Evolutionary conservation across 2,329 filamentous ascomycete genomes (phyloP).

Genomic region (Sordariomycetes sp.): DNA sequence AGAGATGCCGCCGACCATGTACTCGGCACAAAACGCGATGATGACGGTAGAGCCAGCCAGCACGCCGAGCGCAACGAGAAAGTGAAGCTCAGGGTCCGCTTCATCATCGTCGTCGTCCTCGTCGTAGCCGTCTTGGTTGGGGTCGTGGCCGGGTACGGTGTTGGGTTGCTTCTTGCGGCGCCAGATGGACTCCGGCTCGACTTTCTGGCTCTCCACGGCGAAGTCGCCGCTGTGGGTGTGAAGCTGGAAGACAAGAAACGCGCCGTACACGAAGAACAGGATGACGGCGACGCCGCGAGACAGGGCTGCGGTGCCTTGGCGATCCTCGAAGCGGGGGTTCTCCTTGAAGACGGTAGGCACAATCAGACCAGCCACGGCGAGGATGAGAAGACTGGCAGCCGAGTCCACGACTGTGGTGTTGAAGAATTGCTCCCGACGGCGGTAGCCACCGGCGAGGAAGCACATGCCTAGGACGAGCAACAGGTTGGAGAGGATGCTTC

Average conservation of each 20-base stretch:
- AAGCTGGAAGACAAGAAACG: conserved; percentile 85
- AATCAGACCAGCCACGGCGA: conserved; percentile 74
- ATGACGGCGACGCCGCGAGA: conserved; percentile 73
- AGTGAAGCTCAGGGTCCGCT: conserved; percentile 66
- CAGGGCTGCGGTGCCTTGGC: conserved; percentile 40
- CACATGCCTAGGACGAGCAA: conserved; percentile 85
- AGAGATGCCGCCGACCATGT: conserved; percentile 66
- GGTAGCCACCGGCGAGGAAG: conserved; percentile 80
- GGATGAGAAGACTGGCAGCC: conserved; percentile 68
- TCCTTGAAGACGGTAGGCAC: conserved; percentile 75
- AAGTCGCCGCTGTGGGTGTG: conserved; percentile 77
- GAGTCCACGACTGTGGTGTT: conserved; percentile 90
- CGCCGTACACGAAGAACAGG: conserved; percentile 72
- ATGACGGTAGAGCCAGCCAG: conserved; percentile 66
- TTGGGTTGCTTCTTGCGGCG: conserved; percentile 17
- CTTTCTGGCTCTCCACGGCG: conserved; percentile 71
- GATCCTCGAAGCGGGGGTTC: conserved; percentile 26
- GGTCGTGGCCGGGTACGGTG: conserved; percentile 21
- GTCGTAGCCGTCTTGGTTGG: conserved; percentile 12
- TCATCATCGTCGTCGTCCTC: conserved; percentile 59
- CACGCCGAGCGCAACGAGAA: conserved; percentile 62
- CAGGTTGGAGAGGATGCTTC: conserved; percentile 84
- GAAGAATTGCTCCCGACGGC: conserved; percentile 76
- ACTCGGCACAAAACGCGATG: conserved; percentile 75
- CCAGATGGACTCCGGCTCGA: conserved; percentile 45